Evolutionary conservation across 2,329 filamentous ascomycete genomes (phyloP).

Genomic region (Monilinia fructicola): DNA sequence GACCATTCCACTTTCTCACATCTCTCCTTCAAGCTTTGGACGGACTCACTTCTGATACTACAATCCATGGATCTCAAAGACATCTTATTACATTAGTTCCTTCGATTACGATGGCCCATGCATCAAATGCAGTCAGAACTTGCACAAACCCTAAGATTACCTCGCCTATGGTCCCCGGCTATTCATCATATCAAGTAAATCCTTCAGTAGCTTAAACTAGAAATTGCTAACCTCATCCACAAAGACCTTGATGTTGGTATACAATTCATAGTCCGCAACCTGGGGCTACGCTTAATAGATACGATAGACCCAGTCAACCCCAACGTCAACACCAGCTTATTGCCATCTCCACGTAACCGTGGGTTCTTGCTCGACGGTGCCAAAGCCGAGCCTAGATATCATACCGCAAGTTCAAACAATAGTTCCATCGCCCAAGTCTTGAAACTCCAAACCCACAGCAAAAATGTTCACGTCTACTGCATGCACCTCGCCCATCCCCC

Average conservation of each 20-base stretch:
- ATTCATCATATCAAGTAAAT: conserved; percentile 3
- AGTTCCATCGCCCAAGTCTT: no score
- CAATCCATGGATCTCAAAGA: neutral
- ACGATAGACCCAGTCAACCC: neutral
- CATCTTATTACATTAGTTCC: neutral
- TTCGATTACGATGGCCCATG: neutral
- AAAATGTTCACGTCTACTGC: no score
- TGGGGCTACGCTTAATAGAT: neutral
- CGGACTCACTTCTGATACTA: neutral
- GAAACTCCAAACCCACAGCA: no score
- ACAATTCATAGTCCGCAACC: neutral
- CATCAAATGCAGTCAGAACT: neutral
- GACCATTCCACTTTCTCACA: neutral
- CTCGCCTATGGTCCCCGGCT: neutral
- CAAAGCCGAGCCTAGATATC: no score
- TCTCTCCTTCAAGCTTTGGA: neutral
- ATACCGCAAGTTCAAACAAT: no score
- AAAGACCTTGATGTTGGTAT: no score
- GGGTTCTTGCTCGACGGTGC: neutral
- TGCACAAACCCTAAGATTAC: neutral
- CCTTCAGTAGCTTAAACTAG: neutral
- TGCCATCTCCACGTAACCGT: neutral
- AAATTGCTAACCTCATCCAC: neutral
- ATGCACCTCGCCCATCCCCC: no score
- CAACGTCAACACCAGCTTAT: neutral